These are phyloP conservation scores for Endogone sp. DNA, from an alignment of 192 early-diverging fungal species.

Conservation along the genomic window DNA sequence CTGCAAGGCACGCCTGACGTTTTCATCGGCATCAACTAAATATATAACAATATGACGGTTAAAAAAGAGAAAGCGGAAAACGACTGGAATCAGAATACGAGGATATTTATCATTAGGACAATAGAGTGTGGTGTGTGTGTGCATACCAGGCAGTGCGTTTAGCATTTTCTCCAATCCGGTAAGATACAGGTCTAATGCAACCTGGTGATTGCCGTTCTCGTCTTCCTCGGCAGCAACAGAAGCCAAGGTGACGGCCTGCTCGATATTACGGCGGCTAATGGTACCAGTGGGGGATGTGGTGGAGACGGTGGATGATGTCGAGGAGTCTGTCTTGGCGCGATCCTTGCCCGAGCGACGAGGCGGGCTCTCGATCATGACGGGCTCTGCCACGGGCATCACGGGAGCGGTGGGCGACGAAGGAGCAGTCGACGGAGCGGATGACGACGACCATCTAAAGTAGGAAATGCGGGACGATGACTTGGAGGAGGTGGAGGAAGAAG, in stretches of 20 bases:
- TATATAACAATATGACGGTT: not conserved
- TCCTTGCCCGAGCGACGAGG: not conserved
- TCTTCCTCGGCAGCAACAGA: slow-evolving; percentile 36
- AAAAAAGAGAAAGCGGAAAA: not conserved
- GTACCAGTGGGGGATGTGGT: not conserved
- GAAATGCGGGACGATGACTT: not conserved
- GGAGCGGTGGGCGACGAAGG: not conserved
- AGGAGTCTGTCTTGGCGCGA: not conserved
- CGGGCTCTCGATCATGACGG: slow-evolving; percentile 2
- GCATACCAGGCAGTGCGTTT: slow-evolving; percentile 21
- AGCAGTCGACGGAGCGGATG: not conserved
- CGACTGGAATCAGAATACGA: not conserved
- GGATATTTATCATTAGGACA: not conserved
- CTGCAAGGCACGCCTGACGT: slow-evolving; percentile 13
- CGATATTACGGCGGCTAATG: slow-evolving; percentile 19
- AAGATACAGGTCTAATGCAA: slow-evolving; percentile 30
- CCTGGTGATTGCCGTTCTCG: slow-evolving; percentile 24
- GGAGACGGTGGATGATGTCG: slow-evolving; percentile 9
- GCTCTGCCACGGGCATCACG: slow-evolving; percentile 4
- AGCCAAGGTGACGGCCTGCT: slow-evolving; percentile 30
- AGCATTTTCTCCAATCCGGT: slow-evolving; percentile 25
- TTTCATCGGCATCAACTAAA: slow-evolving; percentile 21
- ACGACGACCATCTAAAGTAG: not conserved
- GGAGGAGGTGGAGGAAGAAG: slow-evolving; percentile 4
- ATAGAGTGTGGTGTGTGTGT: not conserved